These are phyloP conservation scores for Tylopilus felleus DNA, from an alignment of 768 basidiomycete species.

Conservation along the genomic window DNA sequence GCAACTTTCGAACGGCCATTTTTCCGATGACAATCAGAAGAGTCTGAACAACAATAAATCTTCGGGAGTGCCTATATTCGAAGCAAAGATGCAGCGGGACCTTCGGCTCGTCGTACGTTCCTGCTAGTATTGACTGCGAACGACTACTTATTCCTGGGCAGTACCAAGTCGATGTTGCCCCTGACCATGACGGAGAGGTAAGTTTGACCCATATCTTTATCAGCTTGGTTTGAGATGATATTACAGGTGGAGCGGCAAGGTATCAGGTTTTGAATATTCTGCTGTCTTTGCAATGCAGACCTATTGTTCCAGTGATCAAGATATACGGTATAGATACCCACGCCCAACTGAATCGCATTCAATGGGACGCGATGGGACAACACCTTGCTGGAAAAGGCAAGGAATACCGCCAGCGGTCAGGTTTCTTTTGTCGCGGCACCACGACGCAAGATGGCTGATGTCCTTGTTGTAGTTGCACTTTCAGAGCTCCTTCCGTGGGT, in stretches of 20 bases:
- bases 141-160: slow-evolving; percentile 14
- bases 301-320: slow-evolving; percentile 36
- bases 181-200: slow-evolving; percentile 35
- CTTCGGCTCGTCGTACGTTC: slow-evolving; percentile 46
- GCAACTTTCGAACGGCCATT: slow-evolving; percentile 66
- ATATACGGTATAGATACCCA: slow-evolving; percentile 53
- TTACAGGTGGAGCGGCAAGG: slow-evolving; percentile 40
- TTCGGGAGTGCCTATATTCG: slow-evolving; percentile 55
- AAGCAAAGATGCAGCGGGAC: slow-evolving; percentile 63
- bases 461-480: slow-evolving; percentile 39
- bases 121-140: not conserved
- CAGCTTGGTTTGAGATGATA: not conserved
- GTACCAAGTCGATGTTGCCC: slow-evolving; percentile 50
- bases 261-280: slow-evolving; percentile 8
- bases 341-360: slow-evolving; percentile 41
- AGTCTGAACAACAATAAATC: slow-evolving; percentile 46
- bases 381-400: slow-evolving; percentile 43
- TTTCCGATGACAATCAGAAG: slow-evolving; percentile 69
- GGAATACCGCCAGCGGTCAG: slow-evolving; percentile 53
- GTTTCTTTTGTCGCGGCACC: not conserved
- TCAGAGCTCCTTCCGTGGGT: slow-evolving; percentile 33
- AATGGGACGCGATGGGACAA: slow-evolving; percentile 43
- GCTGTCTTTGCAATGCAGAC: not conserved
- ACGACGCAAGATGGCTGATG: not conserved
- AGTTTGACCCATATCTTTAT: not conserved